Evolutionary conservation across 257 asterid species (phyloP).

Genomic region (Scutellaria galericulata): DNA sequence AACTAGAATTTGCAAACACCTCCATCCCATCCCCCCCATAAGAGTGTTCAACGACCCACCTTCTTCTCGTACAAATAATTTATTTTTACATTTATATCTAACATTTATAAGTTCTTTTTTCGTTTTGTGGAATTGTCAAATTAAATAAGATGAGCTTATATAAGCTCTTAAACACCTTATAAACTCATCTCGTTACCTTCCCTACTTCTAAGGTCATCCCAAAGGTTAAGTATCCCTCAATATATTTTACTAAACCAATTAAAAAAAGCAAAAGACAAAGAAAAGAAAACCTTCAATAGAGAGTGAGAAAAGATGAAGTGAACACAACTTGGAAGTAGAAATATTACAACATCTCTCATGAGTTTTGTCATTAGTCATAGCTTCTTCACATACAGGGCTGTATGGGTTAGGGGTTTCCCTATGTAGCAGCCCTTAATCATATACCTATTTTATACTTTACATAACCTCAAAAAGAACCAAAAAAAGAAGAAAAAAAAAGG

Average conservation of each 20-base stretch:
- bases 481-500: not conserved
- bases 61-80: too few relatives aligned
- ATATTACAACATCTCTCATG: constrained; percentile 44
- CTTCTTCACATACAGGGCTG: constrained; percentile 51
- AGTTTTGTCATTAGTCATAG: constrained; percentile 37
- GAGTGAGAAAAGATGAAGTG: not conserved
- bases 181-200: too few relatives aligned
- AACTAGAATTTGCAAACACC: too few relatives aligned
- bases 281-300: not conserved
- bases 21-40: too few relatives aligned
- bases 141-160: too few relatives aligned
- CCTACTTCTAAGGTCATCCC: too few relatives aligned
- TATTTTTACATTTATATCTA: too few relatives aligned
- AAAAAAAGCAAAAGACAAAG: not conserved
- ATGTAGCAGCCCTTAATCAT: constrained; percentile 47
- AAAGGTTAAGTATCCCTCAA: too few relatives aligned
- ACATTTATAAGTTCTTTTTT: too few relatives aligned
- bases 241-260: not conserved
- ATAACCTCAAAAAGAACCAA: constrained; percentile 27
- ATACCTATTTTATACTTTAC: constrained; percentile 58
- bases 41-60: too few relatives aligned
- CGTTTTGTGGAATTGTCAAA: too few relatives aligned
- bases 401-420: constrained; percentile 58
- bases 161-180: too few relatives aligned
- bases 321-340: constrained; percentile 30